phyloP scores from a whole-genome alignment of 352 stramenopile genomes.

The Blastocystis sp. region DNA sequence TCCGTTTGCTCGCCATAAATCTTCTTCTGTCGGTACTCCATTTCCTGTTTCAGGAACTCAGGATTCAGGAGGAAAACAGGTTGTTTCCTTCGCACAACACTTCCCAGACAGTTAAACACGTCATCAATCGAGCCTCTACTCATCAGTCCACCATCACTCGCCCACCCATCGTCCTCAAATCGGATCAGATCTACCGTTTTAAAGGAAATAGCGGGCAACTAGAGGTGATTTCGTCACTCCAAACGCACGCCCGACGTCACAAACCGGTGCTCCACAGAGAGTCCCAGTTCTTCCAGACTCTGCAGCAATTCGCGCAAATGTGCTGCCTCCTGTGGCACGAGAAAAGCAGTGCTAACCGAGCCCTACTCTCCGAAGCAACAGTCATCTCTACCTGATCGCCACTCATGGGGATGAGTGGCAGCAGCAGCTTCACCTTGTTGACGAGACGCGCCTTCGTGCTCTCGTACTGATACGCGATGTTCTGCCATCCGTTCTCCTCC shows the following conservation, averaged over 20 bases:
- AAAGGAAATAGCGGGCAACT: conserved; percentile 42
- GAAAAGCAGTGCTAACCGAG: neutral
- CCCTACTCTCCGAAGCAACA: neutral
- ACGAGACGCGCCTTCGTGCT: conserved; percentile 27
- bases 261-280: neutral
- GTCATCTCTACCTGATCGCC: neutral
- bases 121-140: neutral
- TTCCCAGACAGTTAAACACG: neutral
- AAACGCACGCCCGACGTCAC: neutral
- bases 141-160: neutral
- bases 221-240: neutral
- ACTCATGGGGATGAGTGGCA: neutral
- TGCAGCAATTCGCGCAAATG: neutral
- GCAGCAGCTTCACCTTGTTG: conserved; percentile 25
- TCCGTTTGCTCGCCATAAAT: neutral
- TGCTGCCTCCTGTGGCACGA: conserved; percentile 4
- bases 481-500: neutral
- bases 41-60: conserved; percentile 31
- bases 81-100: neutral
- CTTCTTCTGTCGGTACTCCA: conserved; percentile 14
- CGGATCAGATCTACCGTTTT: neutral
- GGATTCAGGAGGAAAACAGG: neutral
- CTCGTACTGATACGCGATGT: conserved; percentile 11
- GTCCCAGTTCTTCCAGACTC: neutral
- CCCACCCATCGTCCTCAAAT: conserved; percentile 19